Evolutionary conservation across 2,329 filamentous ascomycete genomes (phyloP).

Genomic region (Aspergillus fumigatus): DNA sequence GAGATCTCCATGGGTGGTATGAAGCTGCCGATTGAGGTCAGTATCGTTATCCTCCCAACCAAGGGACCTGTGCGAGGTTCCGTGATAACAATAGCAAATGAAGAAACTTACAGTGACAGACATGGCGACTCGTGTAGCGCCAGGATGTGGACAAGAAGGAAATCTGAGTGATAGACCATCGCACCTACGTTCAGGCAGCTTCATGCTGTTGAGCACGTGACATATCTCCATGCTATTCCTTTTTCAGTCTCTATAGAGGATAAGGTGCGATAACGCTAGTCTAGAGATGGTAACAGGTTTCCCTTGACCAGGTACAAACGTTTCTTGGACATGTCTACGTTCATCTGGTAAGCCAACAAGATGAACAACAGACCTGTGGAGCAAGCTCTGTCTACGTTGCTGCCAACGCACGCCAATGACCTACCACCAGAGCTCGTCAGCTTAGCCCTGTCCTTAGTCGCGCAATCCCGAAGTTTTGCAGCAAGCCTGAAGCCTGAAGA

Average conservation of each 20-base stretch:
- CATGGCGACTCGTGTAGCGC: not conserved
- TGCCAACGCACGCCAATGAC: slow-evolving; percentile 66
- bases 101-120: not conserved
- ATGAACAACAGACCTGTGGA: slow-evolving; percentile 72
- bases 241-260: not conserved
- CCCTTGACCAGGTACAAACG: not conserved
- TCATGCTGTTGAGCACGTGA: not conserved
- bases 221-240: not conserved
- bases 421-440: slow-evolving; percentile 67
- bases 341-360: not conserved
- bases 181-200: not conserved
- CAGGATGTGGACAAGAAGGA: not conserved
- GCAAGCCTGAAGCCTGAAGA: slow-evolving; percentile 77
- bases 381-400: slow-evolving; percentile 65
- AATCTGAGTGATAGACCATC: not conserved
- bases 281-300: not conserved
- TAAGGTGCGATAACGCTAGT: not conserved
- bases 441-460: slow-evolving; percentile 67
- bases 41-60: not conserved
- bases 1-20: slow-evolving; percentile 83
- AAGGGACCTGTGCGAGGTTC: not conserved
- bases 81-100: not conserved
- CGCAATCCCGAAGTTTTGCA: slow-evolving; percentile 74
- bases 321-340: not conserved
- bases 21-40: slow-evolving; percentile 48